Evolutionary conservation across 352 stramenopile species (phyloP).

Genomic region (Globisporangium nagaii): DNA sequence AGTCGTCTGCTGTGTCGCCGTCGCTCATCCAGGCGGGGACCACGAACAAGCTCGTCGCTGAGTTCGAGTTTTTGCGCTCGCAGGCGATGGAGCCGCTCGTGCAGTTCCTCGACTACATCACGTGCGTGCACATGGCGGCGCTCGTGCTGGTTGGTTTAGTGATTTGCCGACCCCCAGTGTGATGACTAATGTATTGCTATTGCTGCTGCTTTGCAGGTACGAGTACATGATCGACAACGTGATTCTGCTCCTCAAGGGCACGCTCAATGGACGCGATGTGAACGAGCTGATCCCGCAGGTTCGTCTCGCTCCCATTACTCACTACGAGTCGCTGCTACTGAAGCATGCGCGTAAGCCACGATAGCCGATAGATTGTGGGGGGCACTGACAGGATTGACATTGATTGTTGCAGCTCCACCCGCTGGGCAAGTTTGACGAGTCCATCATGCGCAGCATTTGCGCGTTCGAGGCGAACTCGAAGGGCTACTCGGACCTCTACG

Average conservation of each 20-base stretch:
- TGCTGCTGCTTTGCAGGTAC: constrained; percentile 44
- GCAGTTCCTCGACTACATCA: constrained; percentile 99
- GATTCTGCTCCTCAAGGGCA: constrained; percentile 98
- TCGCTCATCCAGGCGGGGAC: constrained; percentile 81
- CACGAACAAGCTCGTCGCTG: constrained; percentile 88
- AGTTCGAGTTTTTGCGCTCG: constrained; percentile 97
- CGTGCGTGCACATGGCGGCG: constrained; percentile 29
- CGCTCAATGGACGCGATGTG: constrained; percentile 93
- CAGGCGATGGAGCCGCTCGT: constrained; percentile 95
- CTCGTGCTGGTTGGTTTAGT: background rate
- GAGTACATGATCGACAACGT: constrained; percentile 99
- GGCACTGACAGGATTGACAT: no score
- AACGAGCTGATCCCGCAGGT: constrained; percentile 96
- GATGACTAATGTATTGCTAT: background rate
- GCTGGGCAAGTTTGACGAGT: constrained; percentile 98
- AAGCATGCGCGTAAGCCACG: no score
- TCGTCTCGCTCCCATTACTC: no score
- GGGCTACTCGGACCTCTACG: constrained; percentile 98
- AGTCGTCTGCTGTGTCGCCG: constrained; percentile 63
- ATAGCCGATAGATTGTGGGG: no score
- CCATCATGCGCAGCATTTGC: constrained; percentile 98
- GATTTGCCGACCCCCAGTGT: background rate
- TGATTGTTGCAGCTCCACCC: constrained; percentile 90
- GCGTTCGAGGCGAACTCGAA: constrained; percentile 97
- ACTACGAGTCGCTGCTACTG: background rate